These are phyloP conservation scores for Silene coronaria DNA, from an alignment of 179 eudicot genomes.

Conservation along the genomic window DNA sequence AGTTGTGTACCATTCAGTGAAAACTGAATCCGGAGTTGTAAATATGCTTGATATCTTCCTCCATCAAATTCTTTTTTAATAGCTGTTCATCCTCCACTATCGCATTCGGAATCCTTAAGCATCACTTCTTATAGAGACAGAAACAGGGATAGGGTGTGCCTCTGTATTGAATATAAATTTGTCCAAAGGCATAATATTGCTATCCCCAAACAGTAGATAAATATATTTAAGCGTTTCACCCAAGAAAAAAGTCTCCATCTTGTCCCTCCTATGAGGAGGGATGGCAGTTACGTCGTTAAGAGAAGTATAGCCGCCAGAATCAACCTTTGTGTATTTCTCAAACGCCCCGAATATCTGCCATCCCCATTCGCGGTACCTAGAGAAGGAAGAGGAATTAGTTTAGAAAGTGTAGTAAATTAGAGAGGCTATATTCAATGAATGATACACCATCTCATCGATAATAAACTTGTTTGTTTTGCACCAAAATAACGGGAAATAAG, in stretches of 20 bases:
- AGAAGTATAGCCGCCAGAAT: constrained; percentile 85
- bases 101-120: background rate
- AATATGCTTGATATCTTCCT: background rate
- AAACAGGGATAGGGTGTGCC: constrained; percentile 84
- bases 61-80: background rate
- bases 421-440: background rate
- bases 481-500: no score
- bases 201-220: constrained; percentile 64
- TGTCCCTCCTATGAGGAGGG: constrained; percentile 80
- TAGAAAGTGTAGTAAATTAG: background rate
- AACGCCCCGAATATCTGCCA: constrained; percentile 94
- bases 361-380: constrained; percentile 95
- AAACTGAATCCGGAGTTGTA: background rate
- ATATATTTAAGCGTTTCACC: constrained; percentile 91
- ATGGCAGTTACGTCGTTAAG: constrained; percentile 76
- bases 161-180: constrained; percentile 84
- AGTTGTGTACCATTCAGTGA: background rate
- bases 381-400: constrained; percentile 13
- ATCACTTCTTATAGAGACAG: constrained; percentile 27
- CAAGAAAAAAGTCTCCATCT: constrained; percentile 97
- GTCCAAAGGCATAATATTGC: constrained; percentile 52
- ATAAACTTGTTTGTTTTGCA: no score
- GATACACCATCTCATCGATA: background rate
- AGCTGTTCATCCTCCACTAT: background rate
- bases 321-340: constrained; percentile 83